These are phyloP conservation scores for Clitoria ternatea DNA, from an alignment of 306 rosid genomes.

Conservation along the genomic window DNA sequence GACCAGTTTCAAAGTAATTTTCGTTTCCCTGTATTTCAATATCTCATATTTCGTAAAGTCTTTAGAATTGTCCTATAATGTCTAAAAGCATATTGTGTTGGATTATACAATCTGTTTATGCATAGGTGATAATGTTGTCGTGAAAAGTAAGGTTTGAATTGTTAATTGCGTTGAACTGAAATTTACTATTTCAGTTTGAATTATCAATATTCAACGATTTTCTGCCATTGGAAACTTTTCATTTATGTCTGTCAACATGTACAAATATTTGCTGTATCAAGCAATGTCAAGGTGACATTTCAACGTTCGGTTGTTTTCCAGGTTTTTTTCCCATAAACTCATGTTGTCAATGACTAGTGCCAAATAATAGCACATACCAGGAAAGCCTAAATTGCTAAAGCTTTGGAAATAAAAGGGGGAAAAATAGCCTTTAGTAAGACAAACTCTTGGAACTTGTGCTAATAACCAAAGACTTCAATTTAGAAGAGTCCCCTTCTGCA, in stretches of 20 bases:
- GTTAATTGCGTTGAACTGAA: background rate
- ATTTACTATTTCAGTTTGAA: background rate
- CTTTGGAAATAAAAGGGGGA: background rate
- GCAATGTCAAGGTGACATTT: slow-evolving; percentile 17
- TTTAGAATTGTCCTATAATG: too few relatives aligned
- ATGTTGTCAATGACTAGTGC: slow-evolving; percentile 2
- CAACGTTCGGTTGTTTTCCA: background rate
- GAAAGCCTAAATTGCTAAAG: background rate
- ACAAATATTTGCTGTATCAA: slow-evolving; percentile 15
- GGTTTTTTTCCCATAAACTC: background rate
- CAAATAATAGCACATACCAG: background rate
- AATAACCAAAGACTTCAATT: slow-evolving; percentile 60
- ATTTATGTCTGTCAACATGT: slow-evolving; percentile 13
- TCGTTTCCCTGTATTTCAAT: too few relatives aligned
- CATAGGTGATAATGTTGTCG: too few relatives aligned
- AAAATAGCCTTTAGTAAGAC: slow-evolving; percentile 44
- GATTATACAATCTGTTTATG: too few relatives aligned
- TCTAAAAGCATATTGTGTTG: too few relatives aligned
- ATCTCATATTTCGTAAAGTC: too few relatives aligned
- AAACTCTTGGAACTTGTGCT: slow-evolving; percentile 96
- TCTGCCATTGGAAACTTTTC: background rate
- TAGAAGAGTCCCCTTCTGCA: slow-evolving; percentile 49
- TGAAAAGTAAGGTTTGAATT: too few relatives aligned
- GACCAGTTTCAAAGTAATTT: too few relatives aligned
- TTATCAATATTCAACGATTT: background rate